These are phyloP conservation scores for Wickerhamomyces canadensis DNA, from an alignment of 805 yeast species.

Conservation along the genomic window DNA sequence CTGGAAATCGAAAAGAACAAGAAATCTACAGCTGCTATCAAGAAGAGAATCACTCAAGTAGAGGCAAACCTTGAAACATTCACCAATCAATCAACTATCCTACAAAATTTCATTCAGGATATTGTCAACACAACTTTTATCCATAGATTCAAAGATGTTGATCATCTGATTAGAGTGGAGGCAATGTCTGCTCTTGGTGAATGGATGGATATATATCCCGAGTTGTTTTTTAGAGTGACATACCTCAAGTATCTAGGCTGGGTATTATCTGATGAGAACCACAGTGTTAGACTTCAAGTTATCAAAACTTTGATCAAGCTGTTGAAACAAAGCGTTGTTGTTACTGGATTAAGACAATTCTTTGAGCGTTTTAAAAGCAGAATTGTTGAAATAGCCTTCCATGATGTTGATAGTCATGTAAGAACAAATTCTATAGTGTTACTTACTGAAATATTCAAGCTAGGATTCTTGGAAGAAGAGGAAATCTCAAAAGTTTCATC, in stretches of 20 bases:
- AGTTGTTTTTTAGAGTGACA: conserved; percentile 59
- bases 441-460: conserved; percentile 46
- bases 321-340: conserved; percentile 38
- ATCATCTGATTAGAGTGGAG: conserved; percentile 62
- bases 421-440: conserved; percentile 46
- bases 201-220: conserved; percentile 72
- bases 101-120: conserved; percentile 57
- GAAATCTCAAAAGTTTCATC: conserved; percentile 44
- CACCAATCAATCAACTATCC: conserved; percentile 43
- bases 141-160: conserved; percentile 78
- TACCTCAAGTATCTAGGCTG: conserved; percentile 79
- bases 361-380: conserved; percentile 67
- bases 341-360: conserved; percentile 71
- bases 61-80: conserved; percentile 36
- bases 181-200: conserved; percentile 58
- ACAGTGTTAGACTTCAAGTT: conserved; percentile 60
- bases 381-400: conserved; percentile 54
- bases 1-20: conserved; percentile 27
- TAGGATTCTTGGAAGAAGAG: conserved; percentile 59
- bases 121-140: conserved; percentile 61
- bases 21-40: conserved; percentile 31
- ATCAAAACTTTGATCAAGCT: conserved; percentile 47
- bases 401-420: conserved; percentile 52
- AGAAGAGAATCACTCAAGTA: conserved; percentile 42
- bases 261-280: conserved; percentile 69